A percentile compares a stretch with the other conserved stretches of the same genome.
phyloP scores from a whole-genome alignment of 208 protist species.

The Trypanosoma melophagium region DNA sequence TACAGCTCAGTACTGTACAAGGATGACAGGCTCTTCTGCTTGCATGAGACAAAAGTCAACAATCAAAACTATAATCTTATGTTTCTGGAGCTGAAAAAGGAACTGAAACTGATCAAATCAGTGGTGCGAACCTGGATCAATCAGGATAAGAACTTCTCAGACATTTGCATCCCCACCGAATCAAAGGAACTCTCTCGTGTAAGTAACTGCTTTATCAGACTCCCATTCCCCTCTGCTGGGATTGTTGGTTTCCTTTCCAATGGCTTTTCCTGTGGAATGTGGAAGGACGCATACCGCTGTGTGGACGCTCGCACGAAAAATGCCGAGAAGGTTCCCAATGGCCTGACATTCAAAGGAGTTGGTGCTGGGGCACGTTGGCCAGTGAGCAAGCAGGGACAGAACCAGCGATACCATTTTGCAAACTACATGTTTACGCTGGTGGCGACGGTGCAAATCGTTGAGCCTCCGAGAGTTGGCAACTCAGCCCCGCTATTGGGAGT shows the following conservation, averaged over 20 bases:
- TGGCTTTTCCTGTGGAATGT: slow-evolving; percentile 8
- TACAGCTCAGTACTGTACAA: slow-evolving; percentile 17
- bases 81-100: slow-evolving; percentile 2
- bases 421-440: slow-evolving; percentile 24
- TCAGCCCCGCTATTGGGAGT: slow-evolving; percentile 8
- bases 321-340: background rate
- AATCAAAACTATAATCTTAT: background rate
- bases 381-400: slow-evolving; percentile 24
- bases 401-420: slow-evolving; percentile 21
- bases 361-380: slow-evolving; percentile 19
- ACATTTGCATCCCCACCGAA: background rate
- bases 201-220: no score
- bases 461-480: background rate
- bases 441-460: slow-evolving; percentile 15
- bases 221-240: no score
- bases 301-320: slow-evolving; percentile 1
- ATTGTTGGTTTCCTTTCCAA: slow-evolving; percentile 4
- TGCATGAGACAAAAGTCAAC: slow-evolving; percentile 5
- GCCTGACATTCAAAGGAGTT: slow-evolving; percentile 1
- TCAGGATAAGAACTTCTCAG: slow-evolving; percentile 1
- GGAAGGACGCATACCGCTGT: slow-evolving; percentile 19
- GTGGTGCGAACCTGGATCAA: slow-evolving; percentile 8
- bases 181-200: background rate
- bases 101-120: slow-evolving; percentile 4
- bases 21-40: background rate